Base-by-base conservation (phyloP, 2,329 filamentous ascomycete genomes). In the Helminthosporium solani region DNA sequence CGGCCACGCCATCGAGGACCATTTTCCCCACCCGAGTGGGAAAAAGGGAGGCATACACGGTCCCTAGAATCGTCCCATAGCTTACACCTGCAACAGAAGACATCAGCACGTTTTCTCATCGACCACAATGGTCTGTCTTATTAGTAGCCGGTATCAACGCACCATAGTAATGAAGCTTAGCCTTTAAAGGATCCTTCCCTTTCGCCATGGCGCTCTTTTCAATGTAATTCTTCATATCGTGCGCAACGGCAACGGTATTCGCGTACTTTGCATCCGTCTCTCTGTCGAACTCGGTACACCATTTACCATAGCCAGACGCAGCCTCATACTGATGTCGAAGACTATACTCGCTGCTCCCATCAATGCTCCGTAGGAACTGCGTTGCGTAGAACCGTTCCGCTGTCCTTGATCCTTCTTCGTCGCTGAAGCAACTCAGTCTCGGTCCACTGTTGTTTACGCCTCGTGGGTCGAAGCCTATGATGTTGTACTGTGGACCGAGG, bases 61-160 rank as follows among this genome's bases (percentile, higher is more conserved):
- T 57, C 3, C 74, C 74, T 1, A 77, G 55, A 1, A 74, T 51
- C 2, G 72, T 74, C 7, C 74, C 75, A 44, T 75, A 76, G 14
- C 34, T 37, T 9, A 37, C 16, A 20, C 34, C 34, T 37, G 34
- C 20, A 14, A 21, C 4, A 3, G 18, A 23, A 7, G n/a, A 4
- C 18, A 19, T 34, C 18, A 34, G n/a, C 9, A 34, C 5, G 33
- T 34, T 3, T 18, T 19, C 9, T 18, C 33, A 8, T 7, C 12
- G 7, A 27, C 25, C 12, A 12, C 12, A 12, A 7, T 27, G 25
- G 25, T 16, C 20, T 0, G 70, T 73, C 16, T 68, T 59, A n/a
- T n/a, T n/a, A n/a, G n/a, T n/a, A n/a, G n/a, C n/a, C n/a, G n/a
- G n/a, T n/a, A n/a, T n/a, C n/a, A n/a, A n/a, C n/a, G n/a, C n/a